A percentile compares a stretch with the other conserved stretches of the same genome.
phyloP scores from a whole-genome alignment of 2,329 filamentous ascomycete species.

The Sporothrix inflata region DNA sequence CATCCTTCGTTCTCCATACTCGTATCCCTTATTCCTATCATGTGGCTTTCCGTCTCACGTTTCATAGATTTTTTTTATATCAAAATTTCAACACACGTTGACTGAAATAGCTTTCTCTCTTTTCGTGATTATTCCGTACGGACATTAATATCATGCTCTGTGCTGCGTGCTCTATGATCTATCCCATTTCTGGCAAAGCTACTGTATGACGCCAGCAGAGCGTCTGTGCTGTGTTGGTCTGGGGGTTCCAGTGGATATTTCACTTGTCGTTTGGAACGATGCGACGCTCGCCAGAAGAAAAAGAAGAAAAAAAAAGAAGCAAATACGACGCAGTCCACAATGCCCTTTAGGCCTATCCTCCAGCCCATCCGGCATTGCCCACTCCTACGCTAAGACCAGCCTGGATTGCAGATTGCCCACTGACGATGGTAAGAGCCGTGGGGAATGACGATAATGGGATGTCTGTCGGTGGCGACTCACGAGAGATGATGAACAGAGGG shows the following conservation, averaged over 20 bases:
- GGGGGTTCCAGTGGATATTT: background rate
- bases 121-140: background rate
- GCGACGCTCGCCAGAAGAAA: background rate
- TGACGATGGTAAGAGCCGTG: background rate
- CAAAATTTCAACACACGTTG: background rate
- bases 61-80: constrained; percentile 11
- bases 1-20: background rate
- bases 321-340: background rate
- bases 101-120: background rate
- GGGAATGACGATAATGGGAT: background rate
- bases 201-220: background rate
- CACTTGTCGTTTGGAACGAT: background rate
- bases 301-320: background rate
- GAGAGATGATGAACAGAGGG: background rate
- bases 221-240: background rate
- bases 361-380: background rate
- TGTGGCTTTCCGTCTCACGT: constrained; percentile 2
- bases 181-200: background rate
- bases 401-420: background rate
- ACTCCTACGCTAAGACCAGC: background rate
- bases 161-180: background rate
- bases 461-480: background rate
- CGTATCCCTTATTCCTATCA: background rate
- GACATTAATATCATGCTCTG: background rate
- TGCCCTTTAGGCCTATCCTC: background rate